A percentile compares a stretch with the other conserved stretches of the same genome.
Evolutionary conservation across 2,329 filamentous ascomycete species (phyloP).

Genomic region (Cladophialophora exuberans): DNA sequence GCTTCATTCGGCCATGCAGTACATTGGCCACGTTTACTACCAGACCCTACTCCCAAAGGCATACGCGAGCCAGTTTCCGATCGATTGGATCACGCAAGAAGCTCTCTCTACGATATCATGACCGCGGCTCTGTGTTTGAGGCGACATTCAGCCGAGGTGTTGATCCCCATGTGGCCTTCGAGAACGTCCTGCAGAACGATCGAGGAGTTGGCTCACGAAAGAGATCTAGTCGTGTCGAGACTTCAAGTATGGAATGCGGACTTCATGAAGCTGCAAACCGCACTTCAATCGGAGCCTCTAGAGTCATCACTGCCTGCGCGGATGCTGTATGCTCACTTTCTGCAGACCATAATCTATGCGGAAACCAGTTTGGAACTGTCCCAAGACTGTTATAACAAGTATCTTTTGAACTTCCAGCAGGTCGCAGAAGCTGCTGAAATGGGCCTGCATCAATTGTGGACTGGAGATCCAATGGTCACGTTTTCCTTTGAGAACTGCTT

Average conservation of each 20-base stretch:
- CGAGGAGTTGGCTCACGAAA: neutral
- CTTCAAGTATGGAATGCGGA: neutral
- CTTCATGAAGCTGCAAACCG: neutral
- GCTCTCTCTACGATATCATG: slow-evolving; percentile 5
- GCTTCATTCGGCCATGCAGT: slow-evolving; percentile 3
- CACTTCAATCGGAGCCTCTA: neutral
- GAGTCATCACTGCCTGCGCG: slow-evolving; percentile 1
- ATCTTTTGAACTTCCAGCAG: neutral
- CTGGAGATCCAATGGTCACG: neutral
- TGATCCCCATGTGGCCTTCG: neutral
- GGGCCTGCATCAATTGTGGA: neutral
- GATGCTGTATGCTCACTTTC: slow-evolving; percentile 3
- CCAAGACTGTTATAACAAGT: slow-evolving; percentile 1
- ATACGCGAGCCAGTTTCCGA: neutral
- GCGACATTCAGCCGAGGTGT: neutral
- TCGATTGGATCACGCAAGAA: slow-evolving; percentile 1
- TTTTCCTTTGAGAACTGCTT: slow-evolving; percentile 17
- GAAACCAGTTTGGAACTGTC: slow-evolving; percentile 7
- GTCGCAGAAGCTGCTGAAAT: neutral
- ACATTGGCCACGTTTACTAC: neutral
- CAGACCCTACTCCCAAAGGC: neutral
- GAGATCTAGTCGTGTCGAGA: neutral
- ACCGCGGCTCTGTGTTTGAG: slow-evolving; percentile 2
- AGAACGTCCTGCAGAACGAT: neutral
- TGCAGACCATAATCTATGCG: slow-evolving; percentile 2